Evolutionary conservation across 2,329 filamentous ascomycete genomes (phyloP).

Genomic region (Aspergillus ochraceoroseus): DNA sequence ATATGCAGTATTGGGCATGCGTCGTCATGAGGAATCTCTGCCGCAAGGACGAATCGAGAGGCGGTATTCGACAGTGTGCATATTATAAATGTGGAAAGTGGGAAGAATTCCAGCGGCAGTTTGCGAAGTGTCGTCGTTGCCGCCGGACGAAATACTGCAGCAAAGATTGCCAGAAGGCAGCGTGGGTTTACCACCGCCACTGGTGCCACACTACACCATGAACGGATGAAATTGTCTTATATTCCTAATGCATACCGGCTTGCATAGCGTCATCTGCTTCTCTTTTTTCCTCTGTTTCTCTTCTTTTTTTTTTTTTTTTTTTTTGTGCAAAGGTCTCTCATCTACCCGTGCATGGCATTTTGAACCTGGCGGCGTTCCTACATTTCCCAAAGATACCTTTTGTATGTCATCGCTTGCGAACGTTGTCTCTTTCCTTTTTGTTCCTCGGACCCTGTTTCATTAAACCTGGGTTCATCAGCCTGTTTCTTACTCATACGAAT

Average conservation of each 20-base stretch:
- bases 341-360: slow-evolving; percentile 37
- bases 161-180: slow-evolving; percentile 98
- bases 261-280: slow-evolving; percentile 37
- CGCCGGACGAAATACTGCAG: slow-evolving; percentile 98
- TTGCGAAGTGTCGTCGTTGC: slow-evolving; percentile 95
- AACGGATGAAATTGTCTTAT: slow-evolving; percentile 29
- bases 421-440: slow-evolving; percentile 10
- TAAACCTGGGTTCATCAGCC: slow-evolving; percentile 17
- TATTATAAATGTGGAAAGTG: slow-evolving; percentile 98
- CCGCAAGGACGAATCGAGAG: slow-evolving; percentile 90
- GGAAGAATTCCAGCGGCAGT: slow-evolving; percentile 94
- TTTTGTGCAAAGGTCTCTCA: slow-evolving; percentile 28
- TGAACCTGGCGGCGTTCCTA: slow-evolving; percentile 36
- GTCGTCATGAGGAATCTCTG: slow-evolving; percentile 99
- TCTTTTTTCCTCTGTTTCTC: slow-evolving; percentile 21
- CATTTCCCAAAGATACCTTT: slow-evolving; percentile 39
- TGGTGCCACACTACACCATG: slow-evolving; percentile 64
- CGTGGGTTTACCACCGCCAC: slow-evolving; percentile 96
- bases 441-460: slow-evolving; percentile 18
- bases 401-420: slow-evolving; percentile 27
- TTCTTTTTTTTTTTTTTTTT: slow-evolving; percentile 24
- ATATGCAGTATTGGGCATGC: slow-evolving; percentile 99
- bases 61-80: slow-evolving; percentile 92
- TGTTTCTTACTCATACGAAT: slow-evolving; percentile 19
- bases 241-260: slow-evolving; percentile 34